Conservation (phyloP, 805 yeast genomes). For the Maudiozyma serrabonitensis region DNA sequence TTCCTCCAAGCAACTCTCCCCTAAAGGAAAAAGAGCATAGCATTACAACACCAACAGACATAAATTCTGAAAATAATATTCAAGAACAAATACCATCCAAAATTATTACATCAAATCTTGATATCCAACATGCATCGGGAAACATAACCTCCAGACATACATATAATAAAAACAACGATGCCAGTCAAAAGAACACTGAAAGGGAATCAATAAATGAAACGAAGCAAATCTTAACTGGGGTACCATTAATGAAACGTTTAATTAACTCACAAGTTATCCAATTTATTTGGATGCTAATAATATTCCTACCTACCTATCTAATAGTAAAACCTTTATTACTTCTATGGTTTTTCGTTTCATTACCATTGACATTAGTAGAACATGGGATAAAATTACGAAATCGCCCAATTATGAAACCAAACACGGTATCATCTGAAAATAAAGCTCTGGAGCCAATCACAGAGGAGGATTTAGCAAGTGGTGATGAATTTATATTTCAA, state of each 20-base stretch:
- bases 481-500: constrained; percentile 24
- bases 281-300: constrained; percentile 21
- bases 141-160: background rate
- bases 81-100: too few species aligned
- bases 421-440: background rate
- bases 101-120: too few species aligned
- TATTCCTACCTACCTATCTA: constrained; percentile 42
- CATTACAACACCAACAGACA: background rate
- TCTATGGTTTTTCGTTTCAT: constrained; percentile 42
- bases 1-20: background rate
- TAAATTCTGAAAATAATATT: background rate
- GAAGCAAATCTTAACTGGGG: background rate
- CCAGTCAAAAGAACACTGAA: too few species aligned
- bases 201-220: too few species aligned
- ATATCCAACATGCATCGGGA: background rate
- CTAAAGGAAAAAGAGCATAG: background rate
- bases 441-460: background rate
- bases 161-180: background rate
- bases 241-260: background rate
- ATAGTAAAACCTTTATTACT: constrained; percentile 43
- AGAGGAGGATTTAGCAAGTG: constrained; percentile 22
- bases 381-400: constrained; percentile 15
- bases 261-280: background rate
- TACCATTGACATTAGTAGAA: constrained; percentile 42
- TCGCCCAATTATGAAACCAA: constrained; percentile 1